A percentile compares a stretch with the other conserved stretches of the same genome.
Evolutionary conservation across 495 filamentous ascomycete species (phyloP).

Genomic region (Tuber magnatum): DNA sequence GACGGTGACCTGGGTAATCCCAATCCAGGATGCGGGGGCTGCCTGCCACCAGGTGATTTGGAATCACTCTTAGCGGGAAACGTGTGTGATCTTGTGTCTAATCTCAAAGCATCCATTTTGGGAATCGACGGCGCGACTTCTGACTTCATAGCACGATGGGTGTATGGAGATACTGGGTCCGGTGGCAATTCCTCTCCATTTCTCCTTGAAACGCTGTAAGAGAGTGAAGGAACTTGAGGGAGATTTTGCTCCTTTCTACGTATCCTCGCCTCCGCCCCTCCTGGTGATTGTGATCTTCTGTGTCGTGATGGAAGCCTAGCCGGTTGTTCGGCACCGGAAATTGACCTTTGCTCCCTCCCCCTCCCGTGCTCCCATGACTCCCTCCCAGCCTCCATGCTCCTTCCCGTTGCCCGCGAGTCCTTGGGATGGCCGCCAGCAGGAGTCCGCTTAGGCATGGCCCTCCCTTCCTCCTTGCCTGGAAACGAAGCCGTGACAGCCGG

Average conservation of each 20-base stretch:
- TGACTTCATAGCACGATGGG: conserved; percentile 18
- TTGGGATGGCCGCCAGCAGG: conserved; percentile 26
- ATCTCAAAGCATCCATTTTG: conserved; percentile 42
- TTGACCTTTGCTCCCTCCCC: conserved; percentile 7
- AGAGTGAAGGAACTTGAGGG: conserved; percentile 8
- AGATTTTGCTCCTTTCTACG: conserved; percentile 13
- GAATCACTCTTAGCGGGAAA: conserved; percentile 46
- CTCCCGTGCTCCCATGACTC: conserved; percentile 16
- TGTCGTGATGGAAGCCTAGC: conserved; percentile 9
- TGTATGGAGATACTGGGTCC: conserved; percentile 5
- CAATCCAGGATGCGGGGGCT: conserved; percentile 34
- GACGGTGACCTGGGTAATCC: conserved; percentile 36
- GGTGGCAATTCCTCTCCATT: conserved; percentile 16
- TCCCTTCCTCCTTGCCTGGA: conserved; percentile 23
- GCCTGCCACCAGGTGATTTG: conserved; percentile 12
- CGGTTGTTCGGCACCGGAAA: conserved; percentile 8
- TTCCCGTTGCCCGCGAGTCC: conserved; percentile 14
- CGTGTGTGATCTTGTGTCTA: conserved; percentile 51
- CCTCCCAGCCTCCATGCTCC: conserved; percentile 8
- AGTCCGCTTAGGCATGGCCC: conserved; percentile 38
- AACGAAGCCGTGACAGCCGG: neutral
- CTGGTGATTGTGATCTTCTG: conserved; percentile 25
- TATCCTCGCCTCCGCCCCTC: conserved; percentile 13
- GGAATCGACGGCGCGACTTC: conserved; percentile 10
- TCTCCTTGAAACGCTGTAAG: conserved; percentile 13